Conservation (phyloP, 2,329 filamentous ascomycete species). For the Hypoxylon sp. region DNA sequence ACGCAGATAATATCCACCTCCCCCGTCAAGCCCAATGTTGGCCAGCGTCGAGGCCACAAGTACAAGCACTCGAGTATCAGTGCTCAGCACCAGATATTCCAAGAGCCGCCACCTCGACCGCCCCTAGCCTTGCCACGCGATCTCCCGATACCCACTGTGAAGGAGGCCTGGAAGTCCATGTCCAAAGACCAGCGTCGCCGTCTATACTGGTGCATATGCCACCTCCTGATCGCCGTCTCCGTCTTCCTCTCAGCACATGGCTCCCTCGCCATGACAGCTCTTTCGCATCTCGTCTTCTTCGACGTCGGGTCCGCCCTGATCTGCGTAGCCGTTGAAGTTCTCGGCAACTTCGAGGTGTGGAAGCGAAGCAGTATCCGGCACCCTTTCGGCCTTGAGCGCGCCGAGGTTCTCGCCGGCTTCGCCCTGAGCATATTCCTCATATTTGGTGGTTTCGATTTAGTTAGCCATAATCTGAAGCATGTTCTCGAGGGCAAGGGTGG, state of each 20-base stretch:
- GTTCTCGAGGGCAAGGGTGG: constrained; percentile 79
- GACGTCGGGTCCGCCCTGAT: constrained; percentile 93
- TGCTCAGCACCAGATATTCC: constrained; percentile 90
- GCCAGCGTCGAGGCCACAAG: constrained; percentile 92
- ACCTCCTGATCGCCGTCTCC: constrained; percentile 84
- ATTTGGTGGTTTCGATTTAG: constrained; percentile 97
- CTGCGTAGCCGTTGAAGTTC: constrained; percentile 91
- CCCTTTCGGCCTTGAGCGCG: constrained; percentile 91
- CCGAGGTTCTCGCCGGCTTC: constrained; percentile 94
- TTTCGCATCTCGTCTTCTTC: constrained; percentile 95
- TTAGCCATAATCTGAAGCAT: constrained; percentile 94
- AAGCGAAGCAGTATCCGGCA: constrained; percentile 91
- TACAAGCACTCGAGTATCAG: constrained; percentile 98
- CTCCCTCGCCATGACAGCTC: constrained; percentile 88
- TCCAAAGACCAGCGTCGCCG: constrained; percentile 86
- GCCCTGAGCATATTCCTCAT: constrained; percentile 95
- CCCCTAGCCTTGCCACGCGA: constrained; percentile 92
- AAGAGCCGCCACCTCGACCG: constrained; percentile 86
- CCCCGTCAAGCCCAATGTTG: constrained; percentile 86
- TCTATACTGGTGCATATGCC: constrained; percentile 90
- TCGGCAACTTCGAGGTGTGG: constrained; percentile 98
- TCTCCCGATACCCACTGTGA: constrained; percentile 88
- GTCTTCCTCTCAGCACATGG: constrained; percentile 89
- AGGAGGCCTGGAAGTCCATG: constrained; percentile 91
- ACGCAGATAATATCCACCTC: constrained; percentile 81